Evolutionary conservation across 2,329 filamentous ascomycete species (phyloP).

Genomic region (Daldinia sp.): DNA sequence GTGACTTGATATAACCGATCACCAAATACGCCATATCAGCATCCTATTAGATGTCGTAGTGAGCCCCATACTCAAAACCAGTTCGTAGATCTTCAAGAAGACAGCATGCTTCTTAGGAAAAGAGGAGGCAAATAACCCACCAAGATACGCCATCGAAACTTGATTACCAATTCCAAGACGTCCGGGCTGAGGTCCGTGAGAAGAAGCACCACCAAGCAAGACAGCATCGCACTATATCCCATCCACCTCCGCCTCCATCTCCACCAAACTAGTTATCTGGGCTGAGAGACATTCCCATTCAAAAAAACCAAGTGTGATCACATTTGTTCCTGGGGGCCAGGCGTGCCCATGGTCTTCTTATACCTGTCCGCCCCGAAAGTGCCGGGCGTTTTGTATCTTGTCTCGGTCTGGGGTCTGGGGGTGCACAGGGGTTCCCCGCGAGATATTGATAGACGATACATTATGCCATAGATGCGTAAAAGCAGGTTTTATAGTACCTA

Average conservation of each 20-base stretch:
- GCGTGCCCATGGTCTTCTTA: neutral
- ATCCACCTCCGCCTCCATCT: neutral
- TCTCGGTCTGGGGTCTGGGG: conserved; percentile 9
- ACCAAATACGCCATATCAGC: conserved; percentile 1
- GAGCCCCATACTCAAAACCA: neutral
- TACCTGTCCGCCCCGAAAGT: conserved; percentile 6
- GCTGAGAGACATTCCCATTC: neutral
- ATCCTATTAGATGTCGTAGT: neutral
- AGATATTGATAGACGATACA: neutral
- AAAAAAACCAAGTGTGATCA: neutral
- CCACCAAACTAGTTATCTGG: neutral
- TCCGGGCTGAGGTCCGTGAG: neutral
- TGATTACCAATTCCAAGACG: neutral
- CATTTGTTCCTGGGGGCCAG: neutral
- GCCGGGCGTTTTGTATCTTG: neutral
- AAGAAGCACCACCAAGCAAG: conserved; percentile 9
- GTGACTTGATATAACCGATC: neutral
- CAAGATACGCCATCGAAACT: neutral
- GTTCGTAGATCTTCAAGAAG: neutral
- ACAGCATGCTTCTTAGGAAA: neutral
- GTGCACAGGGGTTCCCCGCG: neutral
- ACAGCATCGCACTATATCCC: neutral
- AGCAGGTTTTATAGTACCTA: neutral
- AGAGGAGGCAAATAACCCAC: neutral
- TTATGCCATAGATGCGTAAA: neutral